Percentiles rank a stretch among this genome's conserved stretches.
Evolutionary conservation across 495 filamentous ascomycete species (phyloP).

Genomic region (Chaetomium fimeti): DNA sequence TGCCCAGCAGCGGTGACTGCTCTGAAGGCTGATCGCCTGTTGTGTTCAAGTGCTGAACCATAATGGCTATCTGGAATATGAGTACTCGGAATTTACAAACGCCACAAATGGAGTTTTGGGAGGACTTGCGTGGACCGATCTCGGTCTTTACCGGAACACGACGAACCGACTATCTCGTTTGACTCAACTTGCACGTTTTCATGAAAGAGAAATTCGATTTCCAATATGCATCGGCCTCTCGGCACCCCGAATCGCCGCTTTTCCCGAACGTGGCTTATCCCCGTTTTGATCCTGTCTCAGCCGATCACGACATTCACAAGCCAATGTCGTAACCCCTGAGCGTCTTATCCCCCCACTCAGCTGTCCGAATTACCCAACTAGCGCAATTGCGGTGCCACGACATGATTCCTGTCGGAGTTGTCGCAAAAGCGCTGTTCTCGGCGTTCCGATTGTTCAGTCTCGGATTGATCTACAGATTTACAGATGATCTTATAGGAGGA

Average conservation of each 20-base stretch:
- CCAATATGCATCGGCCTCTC: neutral
- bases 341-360: constrained; percentile 10
- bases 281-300: constrained; percentile 11
- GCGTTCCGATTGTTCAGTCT: neutral
- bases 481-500: no score
- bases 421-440: neutral
- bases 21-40: constrained; percentile 15
- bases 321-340: constrained; percentile 26
- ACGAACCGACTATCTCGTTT: no score
- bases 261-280: constrained; percentile 9
- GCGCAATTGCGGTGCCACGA: neutral
- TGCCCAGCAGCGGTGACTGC: constrained; percentile 19
- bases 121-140: no score
- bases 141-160: no score
- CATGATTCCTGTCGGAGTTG: neutral
- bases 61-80: neutral
- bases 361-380: neutral
- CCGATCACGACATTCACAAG: constrained; percentile 29
- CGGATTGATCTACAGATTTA: neutral
- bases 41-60: constrained; percentile 12
- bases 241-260: neutral
- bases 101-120: neutral
- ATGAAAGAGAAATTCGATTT: neutral
- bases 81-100: neutral
- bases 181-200: neutral